These are phyloP conservation scores for Pseudogymnoascus sp. DNA, from an alignment of 2,329 filamentous ascomycete genomes.

Conservation along the genomic window DNA sequence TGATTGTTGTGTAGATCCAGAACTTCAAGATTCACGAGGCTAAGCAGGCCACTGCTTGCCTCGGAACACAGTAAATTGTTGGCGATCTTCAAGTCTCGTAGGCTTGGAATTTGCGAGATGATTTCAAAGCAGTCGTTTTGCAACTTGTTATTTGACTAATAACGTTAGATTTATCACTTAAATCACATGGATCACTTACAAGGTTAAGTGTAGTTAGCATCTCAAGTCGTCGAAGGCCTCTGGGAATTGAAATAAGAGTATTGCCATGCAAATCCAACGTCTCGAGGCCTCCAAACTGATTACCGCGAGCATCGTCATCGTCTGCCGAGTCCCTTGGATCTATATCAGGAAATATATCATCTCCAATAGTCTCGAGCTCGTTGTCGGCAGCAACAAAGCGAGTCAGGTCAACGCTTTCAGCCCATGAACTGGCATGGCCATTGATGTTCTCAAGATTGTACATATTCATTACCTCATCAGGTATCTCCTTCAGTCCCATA, in stretches of 20 bases:
- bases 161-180: background rate
- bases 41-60: conserved; percentile 57
- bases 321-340: conserved; percentile 51
- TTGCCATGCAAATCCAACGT: conserved; percentile 84
- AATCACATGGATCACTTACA: conserved; percentile 40
- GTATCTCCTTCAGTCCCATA: conserved; percentile 72
- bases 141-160: conserved; percentile 73
- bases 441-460: conserved; percentile 71
- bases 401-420: conserved; percentile 81
- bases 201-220: conserved; percentile 77
- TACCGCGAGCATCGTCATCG: conserved; percentile 60
- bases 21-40: conserved; percentile 65
- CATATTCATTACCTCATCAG: conserved; percentile 80
- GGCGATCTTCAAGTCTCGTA: conserved; percentile 76
- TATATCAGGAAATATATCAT: conserved; percentile 72
- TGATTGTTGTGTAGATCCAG: conserved; percentile 79
- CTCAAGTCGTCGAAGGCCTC: conserved; percentile 67
- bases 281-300: conserved; percentile 78
- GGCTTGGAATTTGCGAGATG: conserved; percentile 63
- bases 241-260: conserved; percentile 61
- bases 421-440: conserved; percentile 66
- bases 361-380: conserved; percentile 68
- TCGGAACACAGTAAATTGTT: conserved; percentile 68
- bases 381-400: conserved; percentile 86
- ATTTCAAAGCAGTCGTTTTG: conserved; percentile 65